Percentiles rank a stretch among this genome's conserved stretches.
phyloP scores from a whole-genome alignment of 1,139 yeast species.

The Suhomyces chickasaworum region DNA sequence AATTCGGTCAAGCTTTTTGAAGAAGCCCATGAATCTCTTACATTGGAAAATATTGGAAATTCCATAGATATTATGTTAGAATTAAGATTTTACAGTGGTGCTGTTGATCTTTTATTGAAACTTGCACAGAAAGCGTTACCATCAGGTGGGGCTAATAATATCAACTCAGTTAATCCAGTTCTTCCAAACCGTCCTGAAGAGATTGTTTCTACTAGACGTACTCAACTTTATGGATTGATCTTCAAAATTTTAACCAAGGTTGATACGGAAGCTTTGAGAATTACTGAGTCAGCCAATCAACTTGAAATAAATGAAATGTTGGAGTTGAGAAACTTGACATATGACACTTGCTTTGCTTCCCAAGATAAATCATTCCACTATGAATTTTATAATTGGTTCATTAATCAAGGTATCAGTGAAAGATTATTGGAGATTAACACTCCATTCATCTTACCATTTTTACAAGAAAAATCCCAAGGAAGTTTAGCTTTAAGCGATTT shows the following conservation, averaged over 20 bases:
- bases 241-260: conserved; percentile 73
- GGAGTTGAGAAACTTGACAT: conserved; percentile 69
- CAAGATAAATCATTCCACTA: conserved; percentile 85
- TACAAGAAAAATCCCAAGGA: conserved; percentile 69
- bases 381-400: conserved; percentile 91
- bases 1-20: conserved; percentile 78
- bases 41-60: conserved; percentile 78
- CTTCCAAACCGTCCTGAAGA: conserved; percentile 24
- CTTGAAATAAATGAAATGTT: conserved; percentile 54
- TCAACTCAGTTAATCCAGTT: conserved; percentile 5
- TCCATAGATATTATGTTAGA: conserved; percentile 78
- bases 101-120: conserved; percentile 78
- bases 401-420: conserved; percentile 73
- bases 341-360: conserved; percentile 71
- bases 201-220: conserved; percentile 28
- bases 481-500: conserved; percentile 77
- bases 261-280: conserved; percentile 64
- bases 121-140: conserved; percentile 60
- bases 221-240: conserved; percentile 61
- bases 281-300: conserved; percentile 47
- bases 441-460: conserved; percentile 74
- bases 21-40: conserved; percentile 76
- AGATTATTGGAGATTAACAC: conserved; percentile 79
- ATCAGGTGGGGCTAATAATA: not conserved
- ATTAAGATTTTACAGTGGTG: conserved; percentile 79